phyloP scores from a whole-genome alignment of 129 eudicot genomes.

The Artemisia tridentata region DNA sequence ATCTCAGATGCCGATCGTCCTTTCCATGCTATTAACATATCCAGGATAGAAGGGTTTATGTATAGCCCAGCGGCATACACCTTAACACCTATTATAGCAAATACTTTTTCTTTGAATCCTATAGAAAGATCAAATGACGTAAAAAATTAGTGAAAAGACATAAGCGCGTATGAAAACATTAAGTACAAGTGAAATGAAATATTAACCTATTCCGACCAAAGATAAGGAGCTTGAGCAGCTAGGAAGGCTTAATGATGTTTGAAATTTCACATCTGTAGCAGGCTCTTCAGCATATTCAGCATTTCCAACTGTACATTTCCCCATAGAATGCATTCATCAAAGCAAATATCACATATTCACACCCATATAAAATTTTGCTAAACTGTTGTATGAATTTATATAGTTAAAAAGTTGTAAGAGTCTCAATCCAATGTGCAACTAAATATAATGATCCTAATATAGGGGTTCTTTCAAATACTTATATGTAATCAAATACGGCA shows the following conservation, averaged over 20 bases:
- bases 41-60: conserved; percentile 47
- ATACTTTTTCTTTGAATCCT: conserved; percentile 91
- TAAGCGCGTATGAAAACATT: no score
- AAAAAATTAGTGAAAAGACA: not conserved
- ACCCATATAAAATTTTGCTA: not conserved
- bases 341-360: not conserved
- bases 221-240: conserved; percentile 72
- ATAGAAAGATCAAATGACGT: conserved; percentile 12
- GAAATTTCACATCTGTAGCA: conserved; percentile 71
- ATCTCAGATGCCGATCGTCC: conserved; percentile 50
- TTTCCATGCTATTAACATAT: conserved; percentile 46
- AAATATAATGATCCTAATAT: not conserved
- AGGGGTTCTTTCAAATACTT: no score
- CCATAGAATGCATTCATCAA: no score
- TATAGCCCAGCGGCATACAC: conserved; percentile 91
- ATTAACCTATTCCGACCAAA: conserved; percentile 87
- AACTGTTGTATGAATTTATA: not conserved
- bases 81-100: conserved; percentile 86
- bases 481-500: no score
- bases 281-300: conserved; percentile 65
- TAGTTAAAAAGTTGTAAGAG: not conserved
- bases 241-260: conserved; percentile 54
- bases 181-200: not conserved
- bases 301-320: conserved; percentile 35
- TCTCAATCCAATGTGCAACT: not conserved